Base-by-base conservation (phyloP, 129 eudicot species). In the Artemisia annua region DNA sequence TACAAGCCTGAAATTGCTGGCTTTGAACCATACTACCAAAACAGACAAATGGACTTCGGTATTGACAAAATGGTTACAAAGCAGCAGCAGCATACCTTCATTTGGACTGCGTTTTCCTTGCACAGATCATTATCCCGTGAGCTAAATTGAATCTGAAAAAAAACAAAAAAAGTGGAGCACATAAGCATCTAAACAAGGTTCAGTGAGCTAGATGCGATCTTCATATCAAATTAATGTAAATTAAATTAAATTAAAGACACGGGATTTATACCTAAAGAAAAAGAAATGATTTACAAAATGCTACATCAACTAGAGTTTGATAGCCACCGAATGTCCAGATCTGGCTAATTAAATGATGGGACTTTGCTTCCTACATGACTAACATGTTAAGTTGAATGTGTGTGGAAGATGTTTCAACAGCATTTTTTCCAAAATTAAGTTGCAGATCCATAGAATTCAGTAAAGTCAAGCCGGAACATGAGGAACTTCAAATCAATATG, bases 401-500 rank as follows among this genome's bases (percentile, higher is more conserved):
- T 80, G 56, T 68, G 80, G 70, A 73, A 28, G 66, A 81, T 67
- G 72, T 46, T 64, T 72, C 18, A 26, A 58, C 18, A 78, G 26
- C 72, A 77, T 79, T 71, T 60, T 28, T 71, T 61, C 77, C 75
- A 17, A 58, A 75, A 49, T 66, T 84, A 68, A 69, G 86, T 73
- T 58, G 89, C 74, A 55, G 82, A 91, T 75, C 94, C 84, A 58
- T 95, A 95, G 80, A 88, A 95, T 62, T 95, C 96, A 46, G 97
- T 90, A 74, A 95, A 95, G 75, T 95, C 96, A 3, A 95, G 91
- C 66, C 97, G 87, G 75, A 95, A 95, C 83, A 83, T 75, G 48
- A 95, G 97, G 84, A 95, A 95, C 84, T 95, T 95, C 76, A 95
- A 52, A 70, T 95, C 97, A 70, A 88, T 74, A 67, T 95, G 97